Conservation (phyloP, 495 filamentous ascomycete genomes). For the Penicillium paradoxum region DNA sequence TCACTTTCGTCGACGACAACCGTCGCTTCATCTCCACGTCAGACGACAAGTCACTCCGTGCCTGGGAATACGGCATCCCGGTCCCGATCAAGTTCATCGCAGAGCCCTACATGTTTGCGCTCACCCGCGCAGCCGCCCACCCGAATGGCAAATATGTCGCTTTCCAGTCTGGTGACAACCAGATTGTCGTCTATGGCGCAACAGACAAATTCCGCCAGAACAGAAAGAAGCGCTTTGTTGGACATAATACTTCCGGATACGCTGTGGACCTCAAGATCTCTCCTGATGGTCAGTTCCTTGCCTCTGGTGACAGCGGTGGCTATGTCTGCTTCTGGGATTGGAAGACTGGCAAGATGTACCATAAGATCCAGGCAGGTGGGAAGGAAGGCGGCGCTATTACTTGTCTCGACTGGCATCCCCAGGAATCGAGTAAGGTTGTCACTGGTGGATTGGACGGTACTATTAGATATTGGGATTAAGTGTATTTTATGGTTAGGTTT, state of each 20-base stretch:
- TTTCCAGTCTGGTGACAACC: constrained; percentile 90
- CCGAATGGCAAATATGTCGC: constrained; percentile 89
- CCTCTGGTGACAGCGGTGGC: constrained; percentile 76
- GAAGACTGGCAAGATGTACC: constrained; percentile 98
- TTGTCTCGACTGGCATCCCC: constrained; percentile 84
- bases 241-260: constrained; percentile 93
- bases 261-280: constrained; percentile 83
- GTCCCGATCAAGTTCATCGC: constrained; percentile 87
- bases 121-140: constrained; percentile 75
- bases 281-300: constrained; percentile 86
- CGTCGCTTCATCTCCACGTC: constrained; percentile 96
- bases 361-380: constrained; percentile 77
- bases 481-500: neutral
- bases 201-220: constrained; percentile 96
- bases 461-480: constrained; percentile 93
- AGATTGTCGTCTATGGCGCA: constrained; percentile 90
- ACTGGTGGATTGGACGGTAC: constrained; percentile 84
- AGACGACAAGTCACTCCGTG: constrained; percentile 91
- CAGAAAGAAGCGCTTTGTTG: constrained; percentile 91
- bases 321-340: constrained; percentile 97
- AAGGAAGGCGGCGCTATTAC: constrained; percentile 64
- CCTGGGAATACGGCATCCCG: constrained; percentile 97
- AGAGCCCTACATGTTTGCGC: constrained; percentile 93
- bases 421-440: constrained; percentile 90
- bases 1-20: constrained; percentile 92